phyloP scores from a whole-genome alignment of 1,284 basidiomycete genomes.

The Puccinia hordei region DNA sequence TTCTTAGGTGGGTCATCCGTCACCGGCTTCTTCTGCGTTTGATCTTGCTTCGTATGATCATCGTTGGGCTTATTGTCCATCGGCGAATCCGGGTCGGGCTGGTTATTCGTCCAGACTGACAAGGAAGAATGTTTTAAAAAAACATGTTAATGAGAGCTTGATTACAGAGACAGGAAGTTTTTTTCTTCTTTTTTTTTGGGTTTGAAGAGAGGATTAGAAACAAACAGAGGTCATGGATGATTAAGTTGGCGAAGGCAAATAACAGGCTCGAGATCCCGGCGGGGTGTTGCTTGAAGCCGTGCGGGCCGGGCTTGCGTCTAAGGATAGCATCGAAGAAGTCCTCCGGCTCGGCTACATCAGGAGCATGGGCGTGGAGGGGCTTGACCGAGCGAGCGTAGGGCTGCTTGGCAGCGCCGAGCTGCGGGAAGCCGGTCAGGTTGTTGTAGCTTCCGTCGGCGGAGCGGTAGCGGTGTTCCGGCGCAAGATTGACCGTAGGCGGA shows the following conservation, averaged over 20 bases:
- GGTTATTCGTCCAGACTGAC: slow-evolving; percentile 46
- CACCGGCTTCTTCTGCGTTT: background rate
- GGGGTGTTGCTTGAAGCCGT: slow-evolving; percentile 46
- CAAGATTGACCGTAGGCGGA: slow-evolving; percentile 38
- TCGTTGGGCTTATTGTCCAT: background rate
- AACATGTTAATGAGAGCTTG: background rate
- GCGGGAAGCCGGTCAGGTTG: slow-evolving; percentile 41
- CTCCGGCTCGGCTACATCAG: slow-evolving; percentile 47
- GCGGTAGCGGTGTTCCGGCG: slow-evolving; percentile 44
- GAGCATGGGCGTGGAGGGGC: slow-evolving; percentile 36
- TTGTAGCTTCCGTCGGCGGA: slow-evolving; percentile 47
- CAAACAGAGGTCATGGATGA: slow-evolving; percentile 51
- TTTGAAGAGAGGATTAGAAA: background rate
- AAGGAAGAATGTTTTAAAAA: background rate
- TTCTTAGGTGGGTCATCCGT: background rate
- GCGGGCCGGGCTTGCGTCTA: slow-evolving; percentile 13
- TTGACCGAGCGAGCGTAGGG: slow-evolving; percentile 42
- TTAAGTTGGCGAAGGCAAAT: slow-evolving; percentile 47
- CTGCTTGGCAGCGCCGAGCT: slow-evolving; percentile 42
- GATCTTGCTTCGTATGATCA: background rate
- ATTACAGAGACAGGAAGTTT: background rate
- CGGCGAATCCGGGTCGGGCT: slow-evolving; percentile 20
- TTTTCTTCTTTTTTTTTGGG: background rate
- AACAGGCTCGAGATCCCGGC: slow-evolving; percentile 45
- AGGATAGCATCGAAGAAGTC: slow-evolving; percentile 49